A percentile compares a stretch with the other conserved stretches of the same genome.
Evolutionary conservation across 2,329 filamentous ascomycete species (phyloP).

Genomic region (Nakataea oryzae): DNA sequence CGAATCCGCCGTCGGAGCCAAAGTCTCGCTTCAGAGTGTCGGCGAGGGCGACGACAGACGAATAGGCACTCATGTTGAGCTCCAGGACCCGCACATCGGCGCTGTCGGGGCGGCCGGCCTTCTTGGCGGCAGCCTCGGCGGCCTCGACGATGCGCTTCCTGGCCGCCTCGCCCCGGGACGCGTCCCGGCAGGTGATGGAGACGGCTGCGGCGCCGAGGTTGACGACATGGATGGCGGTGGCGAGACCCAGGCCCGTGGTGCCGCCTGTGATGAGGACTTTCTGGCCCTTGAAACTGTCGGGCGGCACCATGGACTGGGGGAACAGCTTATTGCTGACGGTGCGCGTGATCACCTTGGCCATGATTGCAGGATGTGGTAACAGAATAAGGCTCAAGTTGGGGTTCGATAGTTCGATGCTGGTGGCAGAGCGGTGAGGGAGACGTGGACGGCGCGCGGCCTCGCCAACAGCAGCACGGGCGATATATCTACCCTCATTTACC

Average conservation of each 20-base stretch:
- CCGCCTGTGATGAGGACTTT: conserved; percentile 28
- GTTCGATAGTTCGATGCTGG: no score
- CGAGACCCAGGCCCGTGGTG: conserved; percentile 28
- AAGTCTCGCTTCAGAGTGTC: conserved; percentile 12
- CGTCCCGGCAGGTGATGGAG: conserved; percentile 26
- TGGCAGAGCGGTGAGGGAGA: neutral
- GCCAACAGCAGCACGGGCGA: neutral
- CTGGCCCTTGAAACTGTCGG: conserved; percentile 15
- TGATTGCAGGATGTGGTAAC: neutral
- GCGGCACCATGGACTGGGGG: conserved; percentile 12
- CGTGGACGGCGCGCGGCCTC: no score
- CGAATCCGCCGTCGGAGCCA: conserved; percentile 12
- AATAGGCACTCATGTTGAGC: conserved; percentile 16
- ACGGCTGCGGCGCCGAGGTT: conserved; percentile 26
- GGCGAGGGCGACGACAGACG: conserved; percentile 13
- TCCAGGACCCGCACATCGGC: conserved; percentile 11
- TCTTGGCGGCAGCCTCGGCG: neutral
- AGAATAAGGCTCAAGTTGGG: neutral
- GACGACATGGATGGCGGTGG: conserved; percentile 25
- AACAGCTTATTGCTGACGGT: conserved; percentile 11
- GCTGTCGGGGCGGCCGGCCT: neutral
- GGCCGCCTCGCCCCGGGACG: conserved; percentile 24
- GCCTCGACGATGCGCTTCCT: conserved; percentile 19
- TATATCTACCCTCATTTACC: neutral
- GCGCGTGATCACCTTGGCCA: neutral